These are phyloP conservation scores for Waitea zeae DNA, from an alignment of 1,284 basidiomycete species.

Conservation along the genomic window DNA sequence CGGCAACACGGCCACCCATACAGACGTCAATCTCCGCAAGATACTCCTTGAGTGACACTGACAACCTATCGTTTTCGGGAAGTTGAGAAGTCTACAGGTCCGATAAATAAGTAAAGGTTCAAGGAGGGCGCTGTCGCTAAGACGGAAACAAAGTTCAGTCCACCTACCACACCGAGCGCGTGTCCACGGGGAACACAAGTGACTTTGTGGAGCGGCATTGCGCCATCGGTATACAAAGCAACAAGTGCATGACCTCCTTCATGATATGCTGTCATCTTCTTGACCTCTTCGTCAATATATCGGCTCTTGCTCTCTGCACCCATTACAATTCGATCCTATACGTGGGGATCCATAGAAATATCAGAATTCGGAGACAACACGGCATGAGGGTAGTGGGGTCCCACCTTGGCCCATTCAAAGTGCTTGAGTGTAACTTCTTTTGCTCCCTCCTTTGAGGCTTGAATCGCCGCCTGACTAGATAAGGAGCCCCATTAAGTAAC, in stretches of 20 bases:
- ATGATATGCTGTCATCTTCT: constrained; percentile 85
- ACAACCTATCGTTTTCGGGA: constrained; percentile 68
- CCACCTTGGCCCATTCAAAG: constrained; percentile 90
- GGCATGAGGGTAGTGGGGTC: constrained; percentile 5
- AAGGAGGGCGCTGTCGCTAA: too few species aligned
- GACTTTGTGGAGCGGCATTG: constrained; percentile 91
- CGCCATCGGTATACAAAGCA: constrained; percentile 81
- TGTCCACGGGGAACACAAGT: constrained; percentile 91
- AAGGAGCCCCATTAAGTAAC: constrained; percentile 3
- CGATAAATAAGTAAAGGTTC: too few species aligned
- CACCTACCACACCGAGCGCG: constrained; percentile 69
- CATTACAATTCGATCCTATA: constrained; percentile 83
- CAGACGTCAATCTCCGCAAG: constrained; percentile 74
- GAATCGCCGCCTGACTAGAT: constrained; percentile 71
- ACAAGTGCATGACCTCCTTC: constrained; percentile 91
- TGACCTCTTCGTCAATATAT: constrained; percentile 73
- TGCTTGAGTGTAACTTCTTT: constrained; percentile 60
- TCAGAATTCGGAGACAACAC: neutral
- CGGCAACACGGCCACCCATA: constrained; percentile 87
- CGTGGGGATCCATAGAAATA: neutral
- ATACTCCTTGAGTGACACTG: constrained; percentile 57
- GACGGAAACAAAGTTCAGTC: neutral
- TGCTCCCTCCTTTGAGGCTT: constrained; percentile 73
- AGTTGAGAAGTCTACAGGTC: constrained; percentile 60
- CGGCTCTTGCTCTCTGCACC: constrained; percentile 83